Evolutionary conservation across 78 protist species (phyloP).

Genomic region (Dictyostelium purpureum): DNA sequence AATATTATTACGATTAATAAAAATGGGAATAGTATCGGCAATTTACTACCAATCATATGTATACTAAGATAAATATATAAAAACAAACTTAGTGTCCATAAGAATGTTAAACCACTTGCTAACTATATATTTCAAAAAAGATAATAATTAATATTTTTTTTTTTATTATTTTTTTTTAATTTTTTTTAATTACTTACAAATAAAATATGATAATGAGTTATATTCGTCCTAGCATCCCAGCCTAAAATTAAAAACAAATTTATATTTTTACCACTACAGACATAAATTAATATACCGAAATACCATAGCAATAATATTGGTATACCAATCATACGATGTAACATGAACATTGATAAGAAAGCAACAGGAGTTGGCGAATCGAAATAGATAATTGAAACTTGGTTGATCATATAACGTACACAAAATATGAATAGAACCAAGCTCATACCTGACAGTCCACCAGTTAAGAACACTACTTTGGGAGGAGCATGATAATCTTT

Average conservation of each 20-base stretch:
- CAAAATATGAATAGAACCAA: constrained; percentile 32
- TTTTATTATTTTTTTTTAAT: too few relatives aligned
- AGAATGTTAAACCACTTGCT: constrained; percentile 34
- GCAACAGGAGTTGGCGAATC: background rate
- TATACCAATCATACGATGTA: constrained; percentile 21
- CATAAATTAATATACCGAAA: constrained; percentile 42
- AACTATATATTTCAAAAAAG: background rate
- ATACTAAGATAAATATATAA: constrained; percentile 25
- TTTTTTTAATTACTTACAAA: background rate
- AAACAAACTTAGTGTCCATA: constrained; percentile 27
- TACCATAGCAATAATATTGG: constrained; percentile 61
- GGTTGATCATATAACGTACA: constrained; percentile 37
- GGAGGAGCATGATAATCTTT: constrained; percentile 45
- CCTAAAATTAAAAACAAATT: constrained; percentile 50
- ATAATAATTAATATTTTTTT: too few relatives aligned
- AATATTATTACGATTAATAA: background rate
- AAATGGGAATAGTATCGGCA: constrained; percentile 63
- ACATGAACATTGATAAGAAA: constrained; percentile 52
- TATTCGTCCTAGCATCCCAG: constrained; percentile 56
- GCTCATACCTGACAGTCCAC: constrained; percentile 2
- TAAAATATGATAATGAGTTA: constrained; percentile 42
- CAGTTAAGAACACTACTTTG: constrained; percentile 19
- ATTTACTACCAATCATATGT: background rate
- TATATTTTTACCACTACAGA: constrained; percentile 32
- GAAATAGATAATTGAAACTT: constrained; percentile 28